Evolutionary conservation across 306 rosid genomes (phyloP).

Genomic region (Quercus variabilis): DNA sequence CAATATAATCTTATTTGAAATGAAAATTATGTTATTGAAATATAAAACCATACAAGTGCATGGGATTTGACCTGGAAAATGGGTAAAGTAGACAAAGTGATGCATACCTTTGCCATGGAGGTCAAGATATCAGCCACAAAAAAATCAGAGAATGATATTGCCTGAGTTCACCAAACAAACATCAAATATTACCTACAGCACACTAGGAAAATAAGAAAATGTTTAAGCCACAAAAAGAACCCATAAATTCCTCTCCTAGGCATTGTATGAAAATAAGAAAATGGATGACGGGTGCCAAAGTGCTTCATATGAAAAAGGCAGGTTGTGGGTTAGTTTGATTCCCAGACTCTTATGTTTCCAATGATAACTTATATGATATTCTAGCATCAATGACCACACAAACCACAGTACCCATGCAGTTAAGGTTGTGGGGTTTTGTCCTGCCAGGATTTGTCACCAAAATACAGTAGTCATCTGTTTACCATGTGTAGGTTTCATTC

Average conservation of each 20-base stretch:
- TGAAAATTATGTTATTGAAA: neutral
- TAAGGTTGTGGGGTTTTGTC: neutral
- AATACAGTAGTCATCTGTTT: neutral
- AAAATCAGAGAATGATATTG: constrained; percentile 89
- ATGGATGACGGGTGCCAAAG: neutral
- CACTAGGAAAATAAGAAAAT: neutral
- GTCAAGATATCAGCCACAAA: constrained; percentile 96
- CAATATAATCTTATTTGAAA: neutral
- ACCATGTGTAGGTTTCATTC: neutral
- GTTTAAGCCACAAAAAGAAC: neutral
- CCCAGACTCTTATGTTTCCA: neutral
- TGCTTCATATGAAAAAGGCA: neutral
- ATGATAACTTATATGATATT: neutral
- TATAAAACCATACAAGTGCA: constrained; percentile 14
- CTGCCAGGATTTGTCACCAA: neutral
- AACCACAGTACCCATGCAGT: neutral
- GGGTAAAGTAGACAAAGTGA: constrained; percentile 19
- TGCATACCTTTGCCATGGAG: constrained; percentile 88
- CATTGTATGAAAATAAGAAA: neutral
- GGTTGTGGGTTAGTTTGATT: neutral
- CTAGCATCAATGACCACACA: neutral
- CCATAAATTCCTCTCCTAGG: neutral
- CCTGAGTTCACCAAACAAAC: constrained; percentile 54
- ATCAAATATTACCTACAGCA: constrained; percentile 22
- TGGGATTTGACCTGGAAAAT: constrained; percentile 14